phyloP scores from a whole-genome alignment of 129 eudicot species.

The Chrysanthemum seticuspe region DNA sequence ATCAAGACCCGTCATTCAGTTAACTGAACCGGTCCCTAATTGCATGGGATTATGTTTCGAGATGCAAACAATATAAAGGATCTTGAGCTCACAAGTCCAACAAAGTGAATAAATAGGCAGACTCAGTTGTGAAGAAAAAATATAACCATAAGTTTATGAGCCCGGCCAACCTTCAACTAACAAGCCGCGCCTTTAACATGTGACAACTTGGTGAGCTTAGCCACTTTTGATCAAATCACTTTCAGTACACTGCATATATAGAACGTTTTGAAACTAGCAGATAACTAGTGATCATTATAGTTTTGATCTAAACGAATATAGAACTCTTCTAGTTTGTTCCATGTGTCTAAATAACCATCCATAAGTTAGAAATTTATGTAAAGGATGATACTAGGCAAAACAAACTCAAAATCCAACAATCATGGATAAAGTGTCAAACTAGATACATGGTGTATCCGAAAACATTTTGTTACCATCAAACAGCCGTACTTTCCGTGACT shows the following conservation, averaged over 20 bases:
- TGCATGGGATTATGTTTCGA: background rate
- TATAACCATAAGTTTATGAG: too few species aligned
- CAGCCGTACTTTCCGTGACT: constrained; percentile 22
- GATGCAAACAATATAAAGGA: background rate
- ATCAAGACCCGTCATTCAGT: too few species aligned
- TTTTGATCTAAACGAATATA: too few species aligned
- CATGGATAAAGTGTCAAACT: background rate
- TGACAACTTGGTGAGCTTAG: too few species aligned
- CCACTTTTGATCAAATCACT: too few species aligned
- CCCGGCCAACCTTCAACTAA: too few species aligned
- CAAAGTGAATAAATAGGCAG: background rate
- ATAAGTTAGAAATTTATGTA: background rate
- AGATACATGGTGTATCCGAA: constrained; percentile 10
- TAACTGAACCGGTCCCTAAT: background rate
- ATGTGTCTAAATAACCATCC: background rate
- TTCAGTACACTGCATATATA: too few species aligned
- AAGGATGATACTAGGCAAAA: background rate
- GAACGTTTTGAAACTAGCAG: too few species aligned
- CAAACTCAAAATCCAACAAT: background rate
- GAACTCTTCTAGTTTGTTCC: too few species aligned
- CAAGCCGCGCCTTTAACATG: too few species aligned
- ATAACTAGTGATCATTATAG: too few species aligned
- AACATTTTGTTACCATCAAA: constrained; percentile 2
- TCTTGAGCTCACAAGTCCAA: background rate
- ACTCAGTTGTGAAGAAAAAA: background rate